Conservation (phyloP, 352 stramenopile species). For the Globisporangium spinosum region DNA sequence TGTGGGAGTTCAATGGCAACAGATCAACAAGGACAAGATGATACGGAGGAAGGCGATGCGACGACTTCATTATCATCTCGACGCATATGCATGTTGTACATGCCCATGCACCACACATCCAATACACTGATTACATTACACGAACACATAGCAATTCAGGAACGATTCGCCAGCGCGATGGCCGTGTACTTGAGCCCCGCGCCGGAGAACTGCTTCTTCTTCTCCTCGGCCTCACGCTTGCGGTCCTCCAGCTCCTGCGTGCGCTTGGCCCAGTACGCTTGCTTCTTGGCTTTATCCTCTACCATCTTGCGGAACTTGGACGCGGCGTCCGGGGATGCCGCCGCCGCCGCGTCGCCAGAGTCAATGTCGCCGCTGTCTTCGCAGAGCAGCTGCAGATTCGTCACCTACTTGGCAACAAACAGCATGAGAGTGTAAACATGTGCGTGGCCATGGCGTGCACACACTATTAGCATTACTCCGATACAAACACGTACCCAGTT, state of each 20-base stretch:
- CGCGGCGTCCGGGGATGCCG: conserved; percentile 7
- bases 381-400: conserved; percentile 67
- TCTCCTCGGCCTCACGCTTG: conserved; percentile 69
- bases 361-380: conserved; percentile 43
- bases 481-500: conserved; percentile 43
- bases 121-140: background rate
- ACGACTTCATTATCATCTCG: background rate
- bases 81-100: background rate
- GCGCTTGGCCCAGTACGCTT: conserved; percentile 74
- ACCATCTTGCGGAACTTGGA: conserved; percentile 69
- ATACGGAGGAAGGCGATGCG: background rate
- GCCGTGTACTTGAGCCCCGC: conserved; percentile 83
- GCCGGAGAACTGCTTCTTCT: conserved; percentile 72
- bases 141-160: conserved; percentile 11
- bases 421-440: background rate
- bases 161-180: conserved; percentile 66
- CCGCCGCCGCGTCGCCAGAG: conserved; percentile 18
- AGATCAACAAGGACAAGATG: background rate
- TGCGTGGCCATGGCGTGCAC: background rate
- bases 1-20: background rate
- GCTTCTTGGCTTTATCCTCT: conserved; percentile 71
- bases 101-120: background rate
- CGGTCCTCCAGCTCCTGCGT: conserved; percentile 73
- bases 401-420: conserved; percentile 31
- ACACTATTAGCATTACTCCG: background rate